These are phyloP conservation scores for Hypoxylon sp. DNA, from an alignment of 2,329 filamentous ascomycete genomes.

Conservation along the genomic window DNA sequence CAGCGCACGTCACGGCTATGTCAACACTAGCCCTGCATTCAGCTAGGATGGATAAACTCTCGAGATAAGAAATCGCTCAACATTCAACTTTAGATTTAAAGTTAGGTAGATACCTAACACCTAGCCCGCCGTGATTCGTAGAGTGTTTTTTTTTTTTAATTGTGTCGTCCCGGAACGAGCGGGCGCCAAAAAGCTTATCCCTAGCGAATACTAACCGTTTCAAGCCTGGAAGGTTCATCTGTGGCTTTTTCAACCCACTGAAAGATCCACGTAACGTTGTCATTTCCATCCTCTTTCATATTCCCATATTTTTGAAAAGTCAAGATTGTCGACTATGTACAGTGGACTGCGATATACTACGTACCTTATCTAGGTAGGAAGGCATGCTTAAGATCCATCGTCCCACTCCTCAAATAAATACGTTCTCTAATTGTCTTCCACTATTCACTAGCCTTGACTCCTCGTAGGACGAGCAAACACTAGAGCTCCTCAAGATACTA, in stretches of 20 bases:
- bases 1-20: constrained; percentile 28
- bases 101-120: constrained; percentile 5
- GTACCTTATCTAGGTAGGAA: too few species aligned
- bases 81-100: neutral
- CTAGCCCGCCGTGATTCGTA: neutral
- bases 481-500: neutral
- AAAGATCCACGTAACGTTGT: neutral
- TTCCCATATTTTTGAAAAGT: neutral
- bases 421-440: neutral
- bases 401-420: too few species aligned
- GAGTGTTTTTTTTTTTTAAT: neutral
- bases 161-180: neutral
- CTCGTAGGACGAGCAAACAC: too few species aligned
- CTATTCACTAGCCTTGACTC: neutral
- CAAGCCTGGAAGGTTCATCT: neutral
- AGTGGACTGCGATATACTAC: too few species aligned
- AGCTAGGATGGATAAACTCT: constrained; percentile 22
- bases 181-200: constrained; percentile 12
- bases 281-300: neutral
- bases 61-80: neutral
- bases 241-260: neutral
- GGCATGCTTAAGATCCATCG: too few species aligned
- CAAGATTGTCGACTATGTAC: neutral
- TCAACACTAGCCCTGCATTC: constrained; percentile 12
- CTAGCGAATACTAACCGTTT: neutral